Percentiles rank a stretch among this genome's conserved stretches.
Conservation (phyloP, 306 rosid species). For the Vicia sativa region DNA sequence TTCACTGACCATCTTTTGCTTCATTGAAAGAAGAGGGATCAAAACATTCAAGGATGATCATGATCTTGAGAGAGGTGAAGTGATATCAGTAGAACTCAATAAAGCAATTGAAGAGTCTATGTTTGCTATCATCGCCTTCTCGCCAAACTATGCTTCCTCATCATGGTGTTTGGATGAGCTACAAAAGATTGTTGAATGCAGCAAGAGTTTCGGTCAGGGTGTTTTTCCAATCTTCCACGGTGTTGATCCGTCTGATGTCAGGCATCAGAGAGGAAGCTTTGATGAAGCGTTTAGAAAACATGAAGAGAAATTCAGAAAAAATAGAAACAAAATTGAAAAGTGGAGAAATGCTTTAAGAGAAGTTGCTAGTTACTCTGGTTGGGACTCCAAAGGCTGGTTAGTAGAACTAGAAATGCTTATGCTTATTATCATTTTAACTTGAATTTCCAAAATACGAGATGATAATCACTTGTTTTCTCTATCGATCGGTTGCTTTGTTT, state of each 20-base stretch:
- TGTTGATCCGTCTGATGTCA: slow-evolving; percentile 45
- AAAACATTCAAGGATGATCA: slow-evolving; percentile 41
- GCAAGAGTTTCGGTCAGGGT: slow-evolving; percentile 3
- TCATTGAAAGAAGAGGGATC: slow-evolving; percentile 42
- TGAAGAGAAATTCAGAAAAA: slow-evolving; percentile 35
- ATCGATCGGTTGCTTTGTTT: background rate
- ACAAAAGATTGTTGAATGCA: slow-evolving; percentile 41
- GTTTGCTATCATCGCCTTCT: slow-evolving; percentile 40
- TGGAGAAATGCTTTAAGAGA: slow-evolving; percentile 44
- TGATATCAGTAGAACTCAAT: slow-evolving; percentile 37
- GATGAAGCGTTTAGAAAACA: slow-evolving; percentile 34
- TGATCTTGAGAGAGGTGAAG: slow-evolving; percentile 36
- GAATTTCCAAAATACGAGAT: slow-evolving; percentile 12
- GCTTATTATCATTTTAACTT: background rate
- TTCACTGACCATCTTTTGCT: slow-evolving; percentile 43
- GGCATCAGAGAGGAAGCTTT: slow-evolving; percentile 40
- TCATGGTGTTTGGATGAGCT: slow-evolving; percentile 47
- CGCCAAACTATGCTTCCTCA: slow-evolving; percentile 46
- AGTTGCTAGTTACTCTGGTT: slow-evolving; percentile 44
- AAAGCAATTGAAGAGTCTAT: slow-evolving; percentile 43
- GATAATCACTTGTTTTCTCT: background rate
- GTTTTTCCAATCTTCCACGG: slow-evolving; percentile 45
- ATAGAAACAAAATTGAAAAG: slow-evolving; percentile 25
- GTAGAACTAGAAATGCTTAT: background rate
- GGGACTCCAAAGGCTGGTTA: slow-evolving; percentile 43